These are phyloP conservation scores for Epichloe sibirici DNA, from an alignment of 2,329 filamentous ascomycete species.

Conservation along the genomic window DNA sequence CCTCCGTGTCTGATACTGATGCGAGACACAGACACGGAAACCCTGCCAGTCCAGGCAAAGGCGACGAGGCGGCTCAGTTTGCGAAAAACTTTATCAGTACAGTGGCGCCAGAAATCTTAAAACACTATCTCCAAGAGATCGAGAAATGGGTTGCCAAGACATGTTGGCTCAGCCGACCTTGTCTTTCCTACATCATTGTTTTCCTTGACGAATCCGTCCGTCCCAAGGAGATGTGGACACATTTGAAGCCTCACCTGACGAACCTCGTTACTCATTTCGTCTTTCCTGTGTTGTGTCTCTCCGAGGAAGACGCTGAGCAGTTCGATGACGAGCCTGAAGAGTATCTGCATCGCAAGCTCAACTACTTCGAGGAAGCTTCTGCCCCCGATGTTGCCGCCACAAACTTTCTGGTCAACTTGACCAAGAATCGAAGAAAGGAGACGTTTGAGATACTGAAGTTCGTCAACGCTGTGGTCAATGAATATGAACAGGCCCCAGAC, in stretches of 20 bases:
- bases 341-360: conserved; percentile 92
- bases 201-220: conserved; percentile 97
- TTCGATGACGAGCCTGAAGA: conserved; percentile 93
- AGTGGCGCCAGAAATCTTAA: conserved; percentile 91
- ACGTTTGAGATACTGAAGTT: conserved; percentile 92
- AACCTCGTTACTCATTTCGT: conserved; percentile 89
- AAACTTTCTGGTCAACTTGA: conserved; percentile 90
- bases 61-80: conserved; percentile 64
- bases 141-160: conserved; percentile 97
- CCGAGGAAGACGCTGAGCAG: conserved; percentile 81
- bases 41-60: conserved; percentile 61
- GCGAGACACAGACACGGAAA: conserved; percentile 65
- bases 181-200: conserved; percentile 82
- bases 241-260: conserved; percentile 85
- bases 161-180: conserved; percentile 87
- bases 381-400: conserved; percentile 91
- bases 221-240: conserved; percentile 92
- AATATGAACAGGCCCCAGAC: conserved; percentile 74
- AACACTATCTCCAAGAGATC: conserved; percentile 86
- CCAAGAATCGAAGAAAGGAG: conserved; percentile 88
- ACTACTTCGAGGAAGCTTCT: conserved; percentile 95
- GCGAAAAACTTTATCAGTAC: conserved; percentile 83
- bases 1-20: neutral
- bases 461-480: conserved; percentile 87
- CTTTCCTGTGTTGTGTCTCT: conserved; percentile 89